phyloP scores from a whole-genome alignment of 306 rosid genomes.

The Purshia tridentata region DNA sequence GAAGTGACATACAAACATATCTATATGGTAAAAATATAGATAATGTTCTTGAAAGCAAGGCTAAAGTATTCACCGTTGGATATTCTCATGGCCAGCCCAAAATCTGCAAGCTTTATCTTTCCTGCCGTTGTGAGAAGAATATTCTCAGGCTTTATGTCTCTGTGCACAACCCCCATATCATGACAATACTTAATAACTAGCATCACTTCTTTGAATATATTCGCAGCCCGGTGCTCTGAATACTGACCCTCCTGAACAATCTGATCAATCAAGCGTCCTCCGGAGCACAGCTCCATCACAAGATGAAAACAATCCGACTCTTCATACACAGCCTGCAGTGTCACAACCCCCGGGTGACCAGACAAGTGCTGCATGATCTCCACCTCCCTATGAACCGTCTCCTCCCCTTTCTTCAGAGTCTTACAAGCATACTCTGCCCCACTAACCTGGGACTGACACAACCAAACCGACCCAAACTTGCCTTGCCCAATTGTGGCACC shows the following conservation, averaged over 20 bases:
- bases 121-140: constrained; percentile 80
- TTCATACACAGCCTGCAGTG: constrained; percentile 90
- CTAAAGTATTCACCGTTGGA: constrained; percentile 55
- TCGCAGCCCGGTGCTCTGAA: constrained; percentile 86
- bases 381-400: constrained; percentile 94
- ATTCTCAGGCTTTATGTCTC: constrained; percentile 97
- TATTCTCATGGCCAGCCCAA: constrained; percentile 95
- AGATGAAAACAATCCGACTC: constrained; percentile 85
- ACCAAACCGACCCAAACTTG: constrained; percentile 84
- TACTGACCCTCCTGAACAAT: constrained; percentile 70
- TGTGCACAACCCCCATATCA: constrained; percentile 99
- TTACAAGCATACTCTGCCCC: constrained; percentile 88
- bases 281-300: constrained; percentile 94
- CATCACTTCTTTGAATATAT: constrained; percentile 85
- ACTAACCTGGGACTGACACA: constrained; percentile 61
- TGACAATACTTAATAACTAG: constrained; percentile 93
- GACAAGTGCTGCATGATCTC: constrained; percentile 99
- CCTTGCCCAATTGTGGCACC: constrained; percentile 90
- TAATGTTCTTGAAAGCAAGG: constrained; percentile 9
- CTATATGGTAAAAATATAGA: neutral
- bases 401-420: constrained; percentile 89
- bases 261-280: constrained; percentile 81
- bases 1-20: neutral
- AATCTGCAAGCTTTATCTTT: constrained; percentile 96
- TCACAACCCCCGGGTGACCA: constrained; percentile 93